phyloP scores from a whole-genome alignment of 129 eudicot genomes.

The Flaveria ramosissima region DNA sequence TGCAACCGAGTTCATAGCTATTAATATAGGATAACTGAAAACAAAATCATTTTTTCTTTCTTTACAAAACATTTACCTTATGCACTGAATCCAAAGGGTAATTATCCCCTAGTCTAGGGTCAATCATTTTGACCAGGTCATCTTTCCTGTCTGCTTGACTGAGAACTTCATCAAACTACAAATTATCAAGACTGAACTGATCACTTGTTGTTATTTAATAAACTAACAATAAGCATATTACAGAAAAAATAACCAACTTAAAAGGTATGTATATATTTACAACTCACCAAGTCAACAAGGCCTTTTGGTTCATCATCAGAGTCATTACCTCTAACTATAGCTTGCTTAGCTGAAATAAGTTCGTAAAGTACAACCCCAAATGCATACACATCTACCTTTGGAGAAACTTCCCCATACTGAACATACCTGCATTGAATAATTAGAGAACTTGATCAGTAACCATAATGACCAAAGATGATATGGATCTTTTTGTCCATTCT shows the following conservation, averaged over 20 bases:
- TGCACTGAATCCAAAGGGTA: constrained; percentile 68
- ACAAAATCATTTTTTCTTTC: not conserved
- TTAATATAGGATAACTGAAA: not conserved
- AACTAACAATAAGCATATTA: no score
- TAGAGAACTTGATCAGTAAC: not conserved
- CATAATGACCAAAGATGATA: not conserved
- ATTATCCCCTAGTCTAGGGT: constrained; percentile 70
- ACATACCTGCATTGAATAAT: constrained; percentile 22
- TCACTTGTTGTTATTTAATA: no score
- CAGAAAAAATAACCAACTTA: no score
- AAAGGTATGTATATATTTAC: no score
- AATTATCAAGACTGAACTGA: not conserved
- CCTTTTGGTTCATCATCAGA: constrained; percentile 55
- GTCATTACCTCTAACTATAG: constrained; percentile 58
- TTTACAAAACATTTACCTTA: constrained; percentile 39
- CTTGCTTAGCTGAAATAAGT: constrained; percentile 84
- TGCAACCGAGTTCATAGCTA: constrained; percentile 9
- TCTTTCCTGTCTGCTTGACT: constrained; percentile 51
- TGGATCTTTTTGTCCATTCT: no score
- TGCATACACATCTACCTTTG: constrained; percentile 89
- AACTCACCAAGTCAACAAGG: constrained; percentile 66
- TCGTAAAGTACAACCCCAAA: constrained; percentile 92
- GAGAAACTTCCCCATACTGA: constrained; percentile 69
- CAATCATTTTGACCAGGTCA: constrained; percentile 57
- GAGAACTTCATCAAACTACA: constrained; percentile 66